Evolutionary conservation across 1,284 basidiomycete species (phyloP), one percentile per base, ranked within the genome.

Genomic region (Pseudozyma thailandica): DNA sequence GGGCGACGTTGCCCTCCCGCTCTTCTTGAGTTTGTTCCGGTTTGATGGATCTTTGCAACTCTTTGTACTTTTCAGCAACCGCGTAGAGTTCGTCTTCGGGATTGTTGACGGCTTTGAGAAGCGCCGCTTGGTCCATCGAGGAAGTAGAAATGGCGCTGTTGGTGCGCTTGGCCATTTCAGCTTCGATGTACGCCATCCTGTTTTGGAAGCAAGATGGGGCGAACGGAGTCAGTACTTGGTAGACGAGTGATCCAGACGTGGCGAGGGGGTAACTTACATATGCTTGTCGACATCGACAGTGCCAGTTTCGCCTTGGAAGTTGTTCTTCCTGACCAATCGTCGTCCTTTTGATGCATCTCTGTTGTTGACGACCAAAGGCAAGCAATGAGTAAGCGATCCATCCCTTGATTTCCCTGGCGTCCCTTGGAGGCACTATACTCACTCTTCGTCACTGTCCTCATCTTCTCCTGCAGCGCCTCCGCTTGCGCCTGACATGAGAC

Each of bases 141-240:
- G 37, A 20, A n/a, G 39, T 27, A 4, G 26, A 9, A 26, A 16
- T 18, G 16, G 18, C 0, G 31, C 35, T 23, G 28, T 37, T 28
- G 13, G 33, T 51, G n/a, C 90, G 90, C 45, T 92, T 88, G 78
- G 88, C 89, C 78, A 98, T 87, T 82, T 97, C 96, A 77, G 91
- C 89, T 80, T 98, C 95, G 56, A 98, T 98, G 78, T 95, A 98
- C 2, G 90, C 92, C 92, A 98, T 94, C 94, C 94, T 96, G 23
- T 5, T 13, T 6, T 6, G n/a, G 10, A 18, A 6, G 77, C 26
- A 10, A 12, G 9, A 30, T 12, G 27, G 56, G 43, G 31, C 48
- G 47, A 26, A 46, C 5, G 3, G 8, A 27, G 43, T 45, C 1
- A 30, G 43, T n/a, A n/a, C 27, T 23, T n/a, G 2, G 28, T 20